phyloP scores from a whole-genome alignment of 305 asterid species.

The Rubia balearica region DNA sequence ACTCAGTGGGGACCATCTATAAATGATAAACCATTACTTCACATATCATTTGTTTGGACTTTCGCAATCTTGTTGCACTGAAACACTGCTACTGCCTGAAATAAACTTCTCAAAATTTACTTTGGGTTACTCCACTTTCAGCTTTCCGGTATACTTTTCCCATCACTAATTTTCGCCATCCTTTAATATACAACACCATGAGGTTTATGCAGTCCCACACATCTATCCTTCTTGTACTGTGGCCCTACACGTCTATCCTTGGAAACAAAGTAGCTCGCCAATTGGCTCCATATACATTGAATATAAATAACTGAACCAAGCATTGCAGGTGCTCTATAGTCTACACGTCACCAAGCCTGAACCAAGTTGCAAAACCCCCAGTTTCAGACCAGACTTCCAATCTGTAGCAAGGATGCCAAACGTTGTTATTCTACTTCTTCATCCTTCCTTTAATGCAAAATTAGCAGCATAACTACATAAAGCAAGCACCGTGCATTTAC shows the following conservation, averaged over 20 bases:
- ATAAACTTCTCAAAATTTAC: no score
- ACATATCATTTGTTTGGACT: no score
- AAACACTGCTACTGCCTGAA: no score
- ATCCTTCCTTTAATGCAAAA: background rate
- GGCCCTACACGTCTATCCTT: background rate
- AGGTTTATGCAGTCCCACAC: no score
- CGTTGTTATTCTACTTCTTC: background rate
- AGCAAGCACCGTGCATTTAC: background rate
- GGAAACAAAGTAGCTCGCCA: background rate
- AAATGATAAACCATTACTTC: no score
- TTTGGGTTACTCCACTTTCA: no score
- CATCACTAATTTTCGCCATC: background rate
- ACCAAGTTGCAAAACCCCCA: background rate
- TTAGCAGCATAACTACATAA: background rate
- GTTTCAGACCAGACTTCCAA: background rate
- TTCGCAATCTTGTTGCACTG: no score
- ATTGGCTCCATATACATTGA: background rate
- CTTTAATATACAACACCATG: background rate
- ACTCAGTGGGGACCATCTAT: no score
- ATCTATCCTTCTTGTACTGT: background rate
- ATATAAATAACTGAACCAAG: background rate
- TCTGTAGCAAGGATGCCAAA: background rate
- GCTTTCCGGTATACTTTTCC: no score
- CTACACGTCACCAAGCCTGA: no score
- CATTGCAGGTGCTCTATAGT: background rate